phyloP scores from a whole-genome alignment of 495 filamentous ascomycete genomes.

The Lichenothelia convexa region DNA sequence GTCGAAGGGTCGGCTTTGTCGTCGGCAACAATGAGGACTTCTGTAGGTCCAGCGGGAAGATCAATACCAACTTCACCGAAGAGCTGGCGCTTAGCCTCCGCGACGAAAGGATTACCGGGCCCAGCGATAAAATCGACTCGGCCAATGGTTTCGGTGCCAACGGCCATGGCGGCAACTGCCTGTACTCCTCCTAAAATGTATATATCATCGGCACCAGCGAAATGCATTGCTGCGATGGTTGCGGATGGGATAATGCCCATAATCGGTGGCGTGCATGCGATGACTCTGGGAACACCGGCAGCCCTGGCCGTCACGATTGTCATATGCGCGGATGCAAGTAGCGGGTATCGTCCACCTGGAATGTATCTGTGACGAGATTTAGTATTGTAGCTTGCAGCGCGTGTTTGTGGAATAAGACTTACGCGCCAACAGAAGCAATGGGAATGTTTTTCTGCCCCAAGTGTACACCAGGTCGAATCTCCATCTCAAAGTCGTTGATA shows the following conservation, averaged over 20 bases:
- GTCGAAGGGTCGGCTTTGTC: slow-evolving; percentile 32
- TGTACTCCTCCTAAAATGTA: slow-evolving; percentile 36
- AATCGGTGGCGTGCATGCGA: slow-evolving; percentile 34
- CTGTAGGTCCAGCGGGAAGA: slow-evolving; percentile 33
- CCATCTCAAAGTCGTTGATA: slow-evolving; percentile 15
- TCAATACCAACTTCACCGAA: slow-evolving; percentile 38
- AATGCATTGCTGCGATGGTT: slow-evolving; percentile 34
- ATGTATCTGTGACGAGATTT: too few species aligned
- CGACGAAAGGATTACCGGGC: slow-evolving; percentile 36
- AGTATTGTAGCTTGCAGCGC: too few species aligned
- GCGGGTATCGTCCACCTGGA: slow-evolving; percentile 33
- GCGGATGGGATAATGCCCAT: slow-evolving; percentile 28
- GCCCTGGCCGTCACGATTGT: slow-evolving; percentile 38
- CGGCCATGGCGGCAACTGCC: slow-evolving; percentile 44
- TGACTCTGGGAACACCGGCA: slow-evolving; percentile 31
- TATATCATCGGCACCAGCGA: slow-evolving; percentile 36
- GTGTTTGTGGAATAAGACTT: too few species aligned
- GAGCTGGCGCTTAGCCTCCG: slow-evolving; percentile 34
- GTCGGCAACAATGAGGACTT: slow-evolving; percentile 33
- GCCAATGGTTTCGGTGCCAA: slow-evolving; percentile 41
- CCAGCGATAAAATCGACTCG: slow-evolving; percentile 36
- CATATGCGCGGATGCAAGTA: slow-evolving; percentile 38
- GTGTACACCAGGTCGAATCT: not conserved
- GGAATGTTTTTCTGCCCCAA: slow-evolving; percentile 8
- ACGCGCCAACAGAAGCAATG: too few species aligned